Conservation (phyloP, 768 basidiomycete genomes). For the Podaxis sp. region DNA sequence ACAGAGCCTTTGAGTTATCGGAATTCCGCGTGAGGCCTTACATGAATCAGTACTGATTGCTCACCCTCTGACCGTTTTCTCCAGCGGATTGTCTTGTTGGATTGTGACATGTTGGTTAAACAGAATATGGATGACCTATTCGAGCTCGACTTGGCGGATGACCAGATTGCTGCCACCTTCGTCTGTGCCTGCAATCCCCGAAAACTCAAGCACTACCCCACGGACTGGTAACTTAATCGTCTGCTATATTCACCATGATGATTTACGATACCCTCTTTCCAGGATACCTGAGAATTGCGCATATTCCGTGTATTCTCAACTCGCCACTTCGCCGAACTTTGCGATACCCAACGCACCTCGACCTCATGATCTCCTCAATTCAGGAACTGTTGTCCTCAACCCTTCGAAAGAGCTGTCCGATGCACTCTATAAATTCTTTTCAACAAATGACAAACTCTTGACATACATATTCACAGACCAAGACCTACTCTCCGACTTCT, state of each 20-base stretch:
- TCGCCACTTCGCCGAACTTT: conserved; percentile 40
- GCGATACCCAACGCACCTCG: conserved; percentile 52
- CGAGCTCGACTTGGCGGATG: conserved; percentile 58
- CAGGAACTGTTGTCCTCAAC: conserved; percentile 81
- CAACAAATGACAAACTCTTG: conserved; percentile 37
- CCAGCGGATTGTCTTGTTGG: conserved; percentile 78
- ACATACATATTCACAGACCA: conserved; percentile 82
- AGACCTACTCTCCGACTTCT: conserved; percentile 82
- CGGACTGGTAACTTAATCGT: conserved; percentile 67
- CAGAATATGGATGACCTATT: conserved; percentile 79
- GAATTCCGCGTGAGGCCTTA: conserved; percentile 63
- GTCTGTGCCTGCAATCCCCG: conserved; percentile 95
- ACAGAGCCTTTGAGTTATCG: conserved; percentile 59
- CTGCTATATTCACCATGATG: conserved; percentile 2
- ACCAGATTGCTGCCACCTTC: conserved; percentile 85
- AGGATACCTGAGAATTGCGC: conserved; percentile 96
- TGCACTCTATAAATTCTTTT: conserved; percentile 56
- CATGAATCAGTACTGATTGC: neutral
- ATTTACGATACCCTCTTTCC: conserved; percentile 18
- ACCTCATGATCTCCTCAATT: conserved; percentile 84
- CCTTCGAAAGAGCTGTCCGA: conserved; percentile 63
- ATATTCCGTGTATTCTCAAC: conserved; percentile 56
- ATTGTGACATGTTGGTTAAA: conserved; percentile 85
- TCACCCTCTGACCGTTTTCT: neutral
- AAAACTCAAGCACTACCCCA: conserved; percentile 80